Evolutionary conservation across 2,329 filamentous ascomycete genomes (phyloP).

Genomic region (Fusarium subtropicale): DNA sequence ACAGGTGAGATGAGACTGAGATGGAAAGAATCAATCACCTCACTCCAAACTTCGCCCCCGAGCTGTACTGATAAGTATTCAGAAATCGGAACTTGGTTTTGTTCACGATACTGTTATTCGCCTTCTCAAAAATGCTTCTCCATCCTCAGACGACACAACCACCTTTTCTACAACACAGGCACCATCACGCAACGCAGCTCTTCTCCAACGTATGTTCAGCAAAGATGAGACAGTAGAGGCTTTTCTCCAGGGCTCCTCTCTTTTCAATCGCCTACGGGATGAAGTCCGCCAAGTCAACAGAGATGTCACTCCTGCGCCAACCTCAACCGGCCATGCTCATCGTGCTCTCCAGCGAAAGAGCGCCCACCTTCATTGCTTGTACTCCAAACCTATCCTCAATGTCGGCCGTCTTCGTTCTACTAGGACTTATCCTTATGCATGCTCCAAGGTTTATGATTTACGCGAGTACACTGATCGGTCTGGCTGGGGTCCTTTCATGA

Average conservation of each 20-base stretch:
- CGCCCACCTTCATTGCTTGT: conserved; percentile 77
- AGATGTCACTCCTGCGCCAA: conserved; percentile 35
- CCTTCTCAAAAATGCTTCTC: conserved; percentile 59
- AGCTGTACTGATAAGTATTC: not conserved
- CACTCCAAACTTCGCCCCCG: not conserved
- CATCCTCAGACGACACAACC: conserved; percentile 44
- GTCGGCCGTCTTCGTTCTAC: conserved; percentile 52
- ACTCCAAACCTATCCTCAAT: conserved; percentile 68
- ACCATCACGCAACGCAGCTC: conserved; percentile 60
- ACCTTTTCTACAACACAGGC: conserved; percentile 53
- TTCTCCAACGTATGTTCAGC: conserved; percentile 60
- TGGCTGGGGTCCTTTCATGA: conserved; percentile 77
- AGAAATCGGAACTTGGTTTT: conserved; percentile 61
- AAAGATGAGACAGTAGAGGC: conserved; percentile 64
- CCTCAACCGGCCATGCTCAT: conserved; percentile 15
- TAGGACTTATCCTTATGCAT: conserved; percentile 69
- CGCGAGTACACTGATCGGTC: conserved; percentile 72
- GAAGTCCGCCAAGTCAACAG: conserved; percentile 49
- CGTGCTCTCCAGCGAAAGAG: conserved; percentile 67
- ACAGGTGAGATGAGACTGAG: conserved; percentile 53
- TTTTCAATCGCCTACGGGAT: conserved; percentile 69
- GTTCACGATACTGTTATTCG: conserved; percentile 60
- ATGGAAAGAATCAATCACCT: not conserved
- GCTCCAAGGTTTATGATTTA: conserved; percentile 78
- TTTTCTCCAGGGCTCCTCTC: conserved; percentile 72